Evolutionary conservation across 2,329 filamentous ascomycete genomes (phyloP).

Genomic region (Cercospora beticola): DNA sequence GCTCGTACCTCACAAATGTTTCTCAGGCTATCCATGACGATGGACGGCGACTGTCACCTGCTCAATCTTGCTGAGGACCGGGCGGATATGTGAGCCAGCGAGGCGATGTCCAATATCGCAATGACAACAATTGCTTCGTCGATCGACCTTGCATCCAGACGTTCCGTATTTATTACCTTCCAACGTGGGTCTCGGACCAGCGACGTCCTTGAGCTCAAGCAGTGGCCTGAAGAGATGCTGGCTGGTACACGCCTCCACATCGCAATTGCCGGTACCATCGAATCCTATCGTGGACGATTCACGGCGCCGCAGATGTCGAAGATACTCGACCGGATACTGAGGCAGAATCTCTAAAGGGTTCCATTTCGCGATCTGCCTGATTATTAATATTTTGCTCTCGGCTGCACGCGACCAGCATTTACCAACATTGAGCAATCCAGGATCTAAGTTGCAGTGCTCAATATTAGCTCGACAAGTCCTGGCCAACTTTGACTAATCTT

Average conservation of each 20-base stretch:
- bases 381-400: not conserved
- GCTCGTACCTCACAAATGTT: conserved; percentile 1
- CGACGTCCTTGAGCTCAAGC: not conserved
- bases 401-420: not conserved
- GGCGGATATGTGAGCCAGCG: not conserved
- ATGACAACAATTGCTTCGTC: not conserved
- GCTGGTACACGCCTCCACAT: not conserved
- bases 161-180: not conserved
- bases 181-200: not conserved
- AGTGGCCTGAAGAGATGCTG: not conserved
- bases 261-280: not conserved
- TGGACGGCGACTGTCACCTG: not conserved
- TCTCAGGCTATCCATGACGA: not conserved
- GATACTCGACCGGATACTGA: not conserved
- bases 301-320: not conserved
- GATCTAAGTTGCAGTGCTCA: not conserved
- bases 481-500: not conserved
- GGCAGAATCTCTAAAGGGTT: not conserved
- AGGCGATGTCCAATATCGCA: not conserved
- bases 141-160: not conserved
- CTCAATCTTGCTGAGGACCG: not conserved
- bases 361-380: not conserved
- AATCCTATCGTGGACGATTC: not conserved
- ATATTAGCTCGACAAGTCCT: not conserved
- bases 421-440: not conserved